Evolutionary conservation across 2,329 filamentous ascomycete species (phyloP), one percentile per base, ranked within the genome.

Genomic region (Penicillium sp.): DNA sequence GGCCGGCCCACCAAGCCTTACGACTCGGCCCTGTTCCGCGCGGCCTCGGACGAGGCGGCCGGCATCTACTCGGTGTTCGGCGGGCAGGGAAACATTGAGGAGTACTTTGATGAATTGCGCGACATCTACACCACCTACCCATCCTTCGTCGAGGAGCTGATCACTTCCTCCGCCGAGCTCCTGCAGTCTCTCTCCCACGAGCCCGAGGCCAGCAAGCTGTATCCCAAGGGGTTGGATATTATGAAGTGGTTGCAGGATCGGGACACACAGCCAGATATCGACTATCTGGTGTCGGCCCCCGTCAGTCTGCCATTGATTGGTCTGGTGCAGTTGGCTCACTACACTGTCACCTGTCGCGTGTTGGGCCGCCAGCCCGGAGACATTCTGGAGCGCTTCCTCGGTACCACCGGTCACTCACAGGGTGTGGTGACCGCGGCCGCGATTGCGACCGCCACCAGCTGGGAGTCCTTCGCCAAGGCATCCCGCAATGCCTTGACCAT

Each of bases 31-130:
- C 83, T 99, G 44, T 85, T 97, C 70, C 85, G 94, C 63, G 93
- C 94, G 47, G 91, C 91, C 9, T 87, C 89, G 44, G 92, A 97
- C 59, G 88, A 85, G 58, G 86, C 87, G 52, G 92, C 92, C 50
- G 88, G 85, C 65, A 84, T 99, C 56, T 99, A 96, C 79, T 92
- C 88, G 61, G 92, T 99, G 58, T 96, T 97, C 64, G 94, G 94
- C 56, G 94, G 94, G 6, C 94, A 99, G 74, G 94, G 94, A 66
- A 99, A 99, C 75, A 97, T 99, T 60, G 93, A 99, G 76, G 95
- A 99, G 77, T 99, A 99, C 77, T 99, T 99, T 68, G 93, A 99
- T 64, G 94, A 99, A 79, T 84, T 99, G 58, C 87, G 94, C 53
- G 89, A 96, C 73, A 84, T 97, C 54, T 93, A 93, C 79, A 86